phyloP scores from a whole-genome alignment of 2,329 filamentous ascomycete species.

The Epichloe gansuensis region DNA sequence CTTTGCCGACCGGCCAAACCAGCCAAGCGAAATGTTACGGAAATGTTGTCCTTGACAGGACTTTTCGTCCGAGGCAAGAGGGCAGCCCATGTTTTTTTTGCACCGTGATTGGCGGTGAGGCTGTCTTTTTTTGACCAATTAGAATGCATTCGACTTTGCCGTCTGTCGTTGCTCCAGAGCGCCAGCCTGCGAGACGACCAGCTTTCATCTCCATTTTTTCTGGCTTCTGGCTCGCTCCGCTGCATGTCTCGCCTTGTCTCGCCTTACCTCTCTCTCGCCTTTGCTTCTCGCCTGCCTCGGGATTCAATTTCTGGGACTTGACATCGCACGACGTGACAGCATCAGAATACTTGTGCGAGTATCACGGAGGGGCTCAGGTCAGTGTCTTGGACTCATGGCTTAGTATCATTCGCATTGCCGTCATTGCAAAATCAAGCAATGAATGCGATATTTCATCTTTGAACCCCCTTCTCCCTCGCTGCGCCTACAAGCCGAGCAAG shows the following conservation, averaged over 20 bases:
- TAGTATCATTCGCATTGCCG: too few relatives aligned
- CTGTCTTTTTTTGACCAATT: conserved; percentile 3
- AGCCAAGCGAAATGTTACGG: neutral
- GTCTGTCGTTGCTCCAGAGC: neutral
- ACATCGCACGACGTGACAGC: too few relatives aligned
- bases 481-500: too few relatives aligned
- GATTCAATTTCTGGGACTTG: too few relatives aligned
- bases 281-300: neutral
- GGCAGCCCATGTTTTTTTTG: conserved; percentile 4
- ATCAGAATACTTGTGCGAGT: too few relatives aligned
- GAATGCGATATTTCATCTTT: too few relatives aligned
- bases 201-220: neutral
- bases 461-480: too few relatives aligned
- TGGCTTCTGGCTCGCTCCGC: conserved; percentile 2
- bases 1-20: neutral
- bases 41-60: too few relatives aligned
- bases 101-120: conserved; percentile 2
- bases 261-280: neutral
- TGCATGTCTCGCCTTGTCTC: conserved; percentile 7
- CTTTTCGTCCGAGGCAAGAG: neutral
- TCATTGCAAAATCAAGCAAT: too few relatives aligned
- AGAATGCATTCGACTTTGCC: neutral
- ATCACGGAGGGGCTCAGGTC: too few relatives aligned
- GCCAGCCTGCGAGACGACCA: neutral
- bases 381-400: too few relatives aligned